phyloP scores from a whole-genome alignment of 2,329 filamentous ascomycete genomes.

The Phaeosphaeria sp. region DNA sequence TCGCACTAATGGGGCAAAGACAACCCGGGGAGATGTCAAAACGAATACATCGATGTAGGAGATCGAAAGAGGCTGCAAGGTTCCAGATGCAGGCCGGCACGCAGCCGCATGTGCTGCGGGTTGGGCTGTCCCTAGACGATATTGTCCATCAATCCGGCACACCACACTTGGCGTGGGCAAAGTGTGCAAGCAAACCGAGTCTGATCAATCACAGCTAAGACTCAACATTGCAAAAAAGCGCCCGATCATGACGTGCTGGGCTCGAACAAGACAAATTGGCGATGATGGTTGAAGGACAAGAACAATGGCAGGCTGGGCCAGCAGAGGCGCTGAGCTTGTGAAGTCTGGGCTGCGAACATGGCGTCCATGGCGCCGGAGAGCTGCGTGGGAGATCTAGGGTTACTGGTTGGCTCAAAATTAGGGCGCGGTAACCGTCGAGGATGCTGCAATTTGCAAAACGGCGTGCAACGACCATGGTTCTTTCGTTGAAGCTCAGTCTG shows the following conservation, averaged over 20 bases:
- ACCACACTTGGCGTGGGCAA: constrained; percentile 29
- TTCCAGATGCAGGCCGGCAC: constrained; percentile 24
- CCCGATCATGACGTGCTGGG: constrained; percentile 29
- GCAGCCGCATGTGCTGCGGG: constrained; percentile 25
- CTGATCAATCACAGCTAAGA: constrained; percentile 28
- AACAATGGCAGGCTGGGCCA: constrained; percentile 26
- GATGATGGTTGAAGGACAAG: constrained; percentile 20
- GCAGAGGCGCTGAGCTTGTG: constrained; percentile 34
- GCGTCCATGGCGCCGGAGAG: constrained; percentile 23
- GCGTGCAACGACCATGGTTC: neutral
- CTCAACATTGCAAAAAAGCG: constrained; percentile 14
- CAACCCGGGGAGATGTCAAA: constrained; percentile 11
- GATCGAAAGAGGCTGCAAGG: constrained; percentile 20
- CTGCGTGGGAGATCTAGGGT: constrained; percentile 13
- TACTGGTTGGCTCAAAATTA: constrained; percentile 8
- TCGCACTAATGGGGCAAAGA: neutral
- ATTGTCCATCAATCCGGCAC: constrained; percentile 19
- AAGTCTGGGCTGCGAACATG: constrained; percentile 34
- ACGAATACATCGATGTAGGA: constrained; percentile 8
- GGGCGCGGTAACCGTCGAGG: neutral
- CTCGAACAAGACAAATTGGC: constrained; percentile 17
- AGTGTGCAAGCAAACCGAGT: constrained; percentile 8
- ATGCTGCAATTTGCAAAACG: neutral
- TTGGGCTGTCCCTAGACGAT: constrained; percentile 16
- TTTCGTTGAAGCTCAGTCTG: neutral